Base-by-base conservation (phyloP, 2,329 filamentous ascomycete species). In the Pseudopyrenochaeta lycopersici region DNA sequence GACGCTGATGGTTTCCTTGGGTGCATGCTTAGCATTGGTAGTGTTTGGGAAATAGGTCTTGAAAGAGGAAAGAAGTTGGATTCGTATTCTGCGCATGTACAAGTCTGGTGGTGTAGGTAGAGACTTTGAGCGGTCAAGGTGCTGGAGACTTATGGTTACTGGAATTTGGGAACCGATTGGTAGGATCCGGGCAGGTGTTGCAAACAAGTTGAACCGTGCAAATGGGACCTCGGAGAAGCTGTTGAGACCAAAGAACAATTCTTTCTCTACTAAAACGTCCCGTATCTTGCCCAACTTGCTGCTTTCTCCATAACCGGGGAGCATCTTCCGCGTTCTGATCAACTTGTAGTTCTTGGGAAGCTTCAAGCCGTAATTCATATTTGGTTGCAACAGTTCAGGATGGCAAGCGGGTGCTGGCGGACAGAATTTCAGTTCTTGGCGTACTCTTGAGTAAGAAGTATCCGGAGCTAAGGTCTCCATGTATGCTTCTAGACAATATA, bases 101-200 rank as follows among this genome's bases (percentile, higher is more conserved):
- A 73, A 35, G 15, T 60, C 54, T 2, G 68, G 70, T 15, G 66
- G 65, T 12, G 52, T 42, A 1, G 47, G 52, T 1, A 72, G 40
- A 3, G 67, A 70, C n/a, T 61, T 50, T 3, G 65, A 68, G 10
- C 68, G 65, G 18, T 70, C 62, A 3, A 64, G 48, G 31, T 72
- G 68, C 9, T 65, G 52, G 12, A 73, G 27, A 11, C 46, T 60
- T 1, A 72, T 38, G 4, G 54, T 36, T n/a, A 64, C 50, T 5
- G 60, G 58, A 2, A 72, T 43, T 1, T 44, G 45, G 2, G 43
- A 23, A 4, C 66, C 66, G 6, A 64, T 45, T 6, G 62, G 55
- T 7, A 70, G 41, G 11, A 72, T 58, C 10, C 58, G 54, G 5
- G 65, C 56, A 21, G 64, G 61, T 15, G 55, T 64, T 2, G 63